A percentile compares a stretch with the other conserved stretches of the same genome.
Conservation (phyloP, 805 yeast genomes). For the Metschnikowia lochheadii region DNA sequence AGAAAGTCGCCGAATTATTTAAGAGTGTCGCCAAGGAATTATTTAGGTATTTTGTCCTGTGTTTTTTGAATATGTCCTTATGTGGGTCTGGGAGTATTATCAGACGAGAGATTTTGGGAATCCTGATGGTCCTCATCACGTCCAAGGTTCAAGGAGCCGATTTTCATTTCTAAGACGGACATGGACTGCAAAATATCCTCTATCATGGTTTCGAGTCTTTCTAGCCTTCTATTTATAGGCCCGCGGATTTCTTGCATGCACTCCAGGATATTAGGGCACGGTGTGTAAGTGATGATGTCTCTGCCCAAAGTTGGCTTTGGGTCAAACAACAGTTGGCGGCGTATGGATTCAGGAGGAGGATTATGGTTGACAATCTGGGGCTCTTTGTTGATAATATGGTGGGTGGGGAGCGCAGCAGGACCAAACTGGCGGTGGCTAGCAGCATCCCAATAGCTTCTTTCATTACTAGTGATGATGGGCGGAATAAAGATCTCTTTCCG, state of each 20-base stretch:
- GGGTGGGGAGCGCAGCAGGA: neutral
- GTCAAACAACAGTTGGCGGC: neutral
- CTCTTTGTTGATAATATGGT: neutral
- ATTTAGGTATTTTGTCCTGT: neutral
- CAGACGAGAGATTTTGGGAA: neutral
- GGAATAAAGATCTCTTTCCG: constrained; percentile 1
- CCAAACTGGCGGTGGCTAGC: neutral
- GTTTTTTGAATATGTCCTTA: neutral
- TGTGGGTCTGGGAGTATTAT: neutral
- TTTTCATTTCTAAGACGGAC: neutral
- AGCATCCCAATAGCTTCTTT: neutral
- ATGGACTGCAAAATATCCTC: constrained; percentile 1
- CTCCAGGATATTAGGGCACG: neutral
- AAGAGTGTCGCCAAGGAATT: neutral
- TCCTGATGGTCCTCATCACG: neutral
- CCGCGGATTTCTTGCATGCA: neutral
- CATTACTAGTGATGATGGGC: neutral
- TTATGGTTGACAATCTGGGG: neutral
- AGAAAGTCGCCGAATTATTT: neutral
- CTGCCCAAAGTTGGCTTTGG: neutral
- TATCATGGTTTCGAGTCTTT: constrained; percentile 1
- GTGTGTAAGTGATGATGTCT: neutral
- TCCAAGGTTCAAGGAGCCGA: neutral
- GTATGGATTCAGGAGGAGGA: neutral
- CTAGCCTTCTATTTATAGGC: neutral